Percentiles rank a stretch among this genome's conserved stretches.
Evolutionary conservation across 306 rosid species (phyloP).

Genomic region (Erythrophleum fordii): DNA sequence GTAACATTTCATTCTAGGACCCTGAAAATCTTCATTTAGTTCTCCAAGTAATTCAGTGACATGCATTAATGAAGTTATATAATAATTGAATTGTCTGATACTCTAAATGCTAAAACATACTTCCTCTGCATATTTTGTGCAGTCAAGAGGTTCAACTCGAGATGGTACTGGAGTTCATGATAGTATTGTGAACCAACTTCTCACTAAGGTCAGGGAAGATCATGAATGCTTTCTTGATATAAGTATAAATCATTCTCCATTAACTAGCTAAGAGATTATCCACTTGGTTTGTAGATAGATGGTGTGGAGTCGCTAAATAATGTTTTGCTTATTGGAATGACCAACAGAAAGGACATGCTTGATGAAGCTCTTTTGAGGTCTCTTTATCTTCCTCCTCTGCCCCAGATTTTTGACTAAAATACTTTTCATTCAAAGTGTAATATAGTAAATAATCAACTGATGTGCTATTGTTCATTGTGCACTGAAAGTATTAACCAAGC

Average conservation of each 20-base stretch:
- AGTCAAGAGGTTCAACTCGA: slow-evolving; percentile 98
- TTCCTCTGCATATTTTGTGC: slow-evolving; percentile 40
- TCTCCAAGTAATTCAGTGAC: slow-evolving; percentile 22
- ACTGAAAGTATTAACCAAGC: slow-evolving; percentile 21
- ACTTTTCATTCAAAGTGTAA: slow-evolving; percentile 31
- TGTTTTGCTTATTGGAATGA: slow-evolving; percentile 99
- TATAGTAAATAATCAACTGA: slow-evolving; percentile 32
- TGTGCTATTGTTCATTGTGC: slow-evolving; percentile 26
- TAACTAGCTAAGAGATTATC: slow-evolving; percentile 33
- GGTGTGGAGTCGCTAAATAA: slow-evolving; percentile 97
- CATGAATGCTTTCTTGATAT: slow-evolving; percentile 29
- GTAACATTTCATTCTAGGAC: slow-evolving; percentile 25
- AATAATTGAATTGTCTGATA: slow-evolving; percentile 34
- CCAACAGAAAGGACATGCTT: slow-evolving; percentile 97
- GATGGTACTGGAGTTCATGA: slow-evolving; percentile 99
- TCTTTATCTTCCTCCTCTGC: slow-evolving; percentile 27
- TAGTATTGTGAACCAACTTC: slow-evolving; percentile 97
- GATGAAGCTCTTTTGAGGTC: slow-evolving; percentile 98
- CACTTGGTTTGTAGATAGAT: slow-evolving; percentile 78
- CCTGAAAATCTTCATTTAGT: slow-evolving; percentile 28
- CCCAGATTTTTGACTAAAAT: slow-evolving; percentile 19
- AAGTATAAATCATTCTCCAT: slow-evolving; percentile 14
- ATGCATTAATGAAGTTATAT: slow-evolving; percentile 13
- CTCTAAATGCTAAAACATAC: slow-evolving; percentile 19
- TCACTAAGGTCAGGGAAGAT: slow-evolving; percentile 77